phyloP scores from a whole-genome alignment of 2,329 filamentous ascomycete genomes.

The Scytalidium sp. region DNA sequence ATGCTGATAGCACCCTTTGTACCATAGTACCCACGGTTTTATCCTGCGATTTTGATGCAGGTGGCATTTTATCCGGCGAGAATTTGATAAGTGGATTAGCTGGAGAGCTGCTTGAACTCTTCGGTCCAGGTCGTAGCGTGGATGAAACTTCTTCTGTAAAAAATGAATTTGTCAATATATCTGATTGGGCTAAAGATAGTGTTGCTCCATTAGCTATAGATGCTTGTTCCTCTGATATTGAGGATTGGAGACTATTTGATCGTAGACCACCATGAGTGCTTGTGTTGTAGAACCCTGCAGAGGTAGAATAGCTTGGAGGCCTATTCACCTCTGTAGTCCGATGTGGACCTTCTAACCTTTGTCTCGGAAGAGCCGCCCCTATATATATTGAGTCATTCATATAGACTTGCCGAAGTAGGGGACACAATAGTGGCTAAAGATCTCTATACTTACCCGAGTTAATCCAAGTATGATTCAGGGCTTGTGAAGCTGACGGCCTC shows the following conservation, averaged over 20 bases:
- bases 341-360: not conserved
- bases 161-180: not conserved
- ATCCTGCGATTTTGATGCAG: conserved; percentile 3
- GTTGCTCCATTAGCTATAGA: not conserved
- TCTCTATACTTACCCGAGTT: not conserved
- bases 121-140: not conserved
- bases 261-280: not conserved
- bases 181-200: not conserved
- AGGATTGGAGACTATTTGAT: not conserved
- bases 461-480: conserved; percentile 6
- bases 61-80: not conserved
- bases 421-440: not conserved
- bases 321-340: not conserved
- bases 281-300: not conserved
- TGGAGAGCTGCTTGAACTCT: not conserved
- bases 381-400: not conserved
- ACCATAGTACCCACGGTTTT: conserved; percentile 1
- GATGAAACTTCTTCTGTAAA: not conserved
- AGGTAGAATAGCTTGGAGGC: not conserved
- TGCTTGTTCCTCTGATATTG: not conserved
- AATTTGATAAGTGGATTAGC: not conserved
- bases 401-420: not conserved
- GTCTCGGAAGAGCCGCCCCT: not conserved
- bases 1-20: not conserved
- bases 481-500: conserved; percentile 1